phyloP scores from a whole-genome alignment of 169 alveolate genomes.

The Cryptosporidium ryanae region DNA sequence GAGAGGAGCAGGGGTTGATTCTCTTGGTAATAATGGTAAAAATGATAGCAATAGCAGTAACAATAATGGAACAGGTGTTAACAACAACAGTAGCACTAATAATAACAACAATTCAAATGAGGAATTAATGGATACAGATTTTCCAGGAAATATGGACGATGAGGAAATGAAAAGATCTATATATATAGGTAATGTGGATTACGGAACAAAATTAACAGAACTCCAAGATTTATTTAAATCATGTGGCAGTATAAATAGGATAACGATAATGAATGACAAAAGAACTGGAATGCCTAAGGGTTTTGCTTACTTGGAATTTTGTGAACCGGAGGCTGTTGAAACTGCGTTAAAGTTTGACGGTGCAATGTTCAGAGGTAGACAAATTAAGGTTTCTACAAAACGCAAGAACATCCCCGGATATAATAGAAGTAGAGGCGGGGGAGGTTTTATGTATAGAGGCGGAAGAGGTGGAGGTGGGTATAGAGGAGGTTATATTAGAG shows the following conservation, averaged over 20 bases:
- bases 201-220: slow-evolving; percentile 61
- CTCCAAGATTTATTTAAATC: slow-evolving; percentile 59
- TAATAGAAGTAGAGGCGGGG: slow-evolving; percentile 39
- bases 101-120: slow-evolving; percentile 9
- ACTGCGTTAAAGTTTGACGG: slow-evolving; percentile 73
- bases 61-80: neutral
- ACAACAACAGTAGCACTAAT: neutral
- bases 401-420: slow-evolving; percentile 60
- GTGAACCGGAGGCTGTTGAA: slow-evolving; percentile 73
- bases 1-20: neutral
- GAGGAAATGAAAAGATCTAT: slow-evolving; percentile 68
- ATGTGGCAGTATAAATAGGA: slow-evolving; percentile 73
- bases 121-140: slow-evolving; percentile 64
- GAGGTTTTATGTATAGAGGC: slow-evolving; percentile 22
- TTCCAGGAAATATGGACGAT: slow-evolving; percentile 48
- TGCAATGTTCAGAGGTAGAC: slow-evolving; percentile 73
- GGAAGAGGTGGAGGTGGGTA: slow-evolving; percentile 49
- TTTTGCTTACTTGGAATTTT: slow-evolving; percentile 68
- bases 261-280: slow-evolving; percentile 68
- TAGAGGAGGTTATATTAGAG: slow-evolving; percentile 28
- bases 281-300: slow-evolving; percentile 75
- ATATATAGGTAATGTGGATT: slow-evolving; percentile 75
- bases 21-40: neutral
- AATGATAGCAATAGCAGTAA: neutral
- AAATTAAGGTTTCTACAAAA: slow-evolving; percentile 61